Conservation (phyloP, 2,329 filamentous ascomycete species). For the Cryphonectria radicalis region DNA sequence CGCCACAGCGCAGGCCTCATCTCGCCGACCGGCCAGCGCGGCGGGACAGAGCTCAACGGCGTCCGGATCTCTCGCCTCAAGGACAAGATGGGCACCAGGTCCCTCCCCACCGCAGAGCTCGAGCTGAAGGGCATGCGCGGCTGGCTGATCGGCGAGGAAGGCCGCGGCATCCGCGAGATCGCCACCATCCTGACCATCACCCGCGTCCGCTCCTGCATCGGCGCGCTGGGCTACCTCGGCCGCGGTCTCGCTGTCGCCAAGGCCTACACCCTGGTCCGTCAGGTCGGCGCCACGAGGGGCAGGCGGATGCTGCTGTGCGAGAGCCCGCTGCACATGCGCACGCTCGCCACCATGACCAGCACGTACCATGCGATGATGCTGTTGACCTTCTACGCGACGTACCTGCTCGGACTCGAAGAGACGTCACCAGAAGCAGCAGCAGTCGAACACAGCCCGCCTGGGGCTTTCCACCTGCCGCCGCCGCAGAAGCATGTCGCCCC, state of each 20-base stretch:
- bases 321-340: constrained; percentile 61
- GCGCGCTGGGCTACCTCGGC: constrained; percentile 56
- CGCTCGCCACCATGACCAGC: constrained; percentile 58
- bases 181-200: constrained; percentile 71
- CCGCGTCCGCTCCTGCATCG: constrained; percentile 60
- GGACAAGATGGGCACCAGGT: constrained; percentile 71
- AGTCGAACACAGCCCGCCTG: constrained; percentile 21
- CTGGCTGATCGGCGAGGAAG: constrained; percentile 69
- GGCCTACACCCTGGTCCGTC: constrained; percentile 61
- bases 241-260: constrained; percentile 61
- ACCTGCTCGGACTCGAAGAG: constrained; percentile 58
- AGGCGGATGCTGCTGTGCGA: constrained; percentile 53
- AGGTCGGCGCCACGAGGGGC: constrained; percentile 51
- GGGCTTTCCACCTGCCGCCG: constrained; percentile 38
- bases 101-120: constrained; percentile 74
- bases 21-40: constrained; percentile 29
- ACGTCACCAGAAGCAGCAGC: constrained; percentile 33
- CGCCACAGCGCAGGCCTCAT: constrained; percentile 41
- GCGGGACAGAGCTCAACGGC: constrained; percentile 62
- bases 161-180: constrained; percentile 70
- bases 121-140: constrained; percentile 66
- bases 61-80: constrained; percentile 72
- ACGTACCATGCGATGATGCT: constrained; percentile 62
- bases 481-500: constrained; percentile 40
- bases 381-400: constrained; percentile 57